phyloP scores from a whole-genome alignment of 2,329 filamentous ascomycete species.

The Eutypella sp. region DNA sequence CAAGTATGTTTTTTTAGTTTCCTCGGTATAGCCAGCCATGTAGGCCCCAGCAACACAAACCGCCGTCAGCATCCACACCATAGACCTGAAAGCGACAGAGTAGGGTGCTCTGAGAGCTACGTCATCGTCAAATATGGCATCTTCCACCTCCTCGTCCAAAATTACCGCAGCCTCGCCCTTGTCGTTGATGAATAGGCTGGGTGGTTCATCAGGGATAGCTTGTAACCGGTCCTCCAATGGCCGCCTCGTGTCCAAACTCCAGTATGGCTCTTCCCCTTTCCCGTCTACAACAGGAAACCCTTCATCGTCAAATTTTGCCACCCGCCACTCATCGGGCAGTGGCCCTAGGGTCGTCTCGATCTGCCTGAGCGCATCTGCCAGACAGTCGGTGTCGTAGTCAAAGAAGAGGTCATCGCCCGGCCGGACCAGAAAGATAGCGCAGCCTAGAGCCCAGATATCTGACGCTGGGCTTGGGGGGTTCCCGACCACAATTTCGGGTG shows the following conservation, averaged over 20 bases:
- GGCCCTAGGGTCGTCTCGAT: conserved; percentile 10
- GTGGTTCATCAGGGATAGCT: conserved; percentile 13
- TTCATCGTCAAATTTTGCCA: conserved; percentile 8
- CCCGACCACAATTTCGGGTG: conserved; percentile 17
- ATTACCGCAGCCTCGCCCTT: neutral
- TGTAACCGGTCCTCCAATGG: conserved; percentile 7
- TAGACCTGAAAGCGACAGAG: conserved; percentile 8
- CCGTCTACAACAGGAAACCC: conserved; percentile 10
- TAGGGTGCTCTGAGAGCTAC: neutral
- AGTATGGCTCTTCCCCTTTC: conserved; percentile 4
- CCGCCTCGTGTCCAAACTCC: conserved; percentile 2
- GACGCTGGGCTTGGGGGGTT: conserved; percentile 9
- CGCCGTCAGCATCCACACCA: conserved; percentile 15
- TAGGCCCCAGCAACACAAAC: conserved; percentile 9
- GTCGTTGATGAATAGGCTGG: conserved; percentile 4
- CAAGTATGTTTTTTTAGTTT: conserved; percentile 5
- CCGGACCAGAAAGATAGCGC: conserved; percentile 5
- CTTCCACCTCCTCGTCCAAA: conserved; percentile 1
- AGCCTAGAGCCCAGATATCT: conserved; percentile 12
- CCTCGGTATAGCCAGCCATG: conserved; percentile 11
- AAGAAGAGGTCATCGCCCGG: conserved; percentile 9
- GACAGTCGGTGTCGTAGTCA: conserved; percentile 7
- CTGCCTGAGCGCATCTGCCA: conserved; percentile 6
- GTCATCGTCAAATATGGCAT: conserved; percentile 4
- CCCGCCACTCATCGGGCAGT: conserved; percentile 7